phyloP scores from a whole-genome alignment of 169 alveolate species.

The Cryptosporidium felis region DNA sequence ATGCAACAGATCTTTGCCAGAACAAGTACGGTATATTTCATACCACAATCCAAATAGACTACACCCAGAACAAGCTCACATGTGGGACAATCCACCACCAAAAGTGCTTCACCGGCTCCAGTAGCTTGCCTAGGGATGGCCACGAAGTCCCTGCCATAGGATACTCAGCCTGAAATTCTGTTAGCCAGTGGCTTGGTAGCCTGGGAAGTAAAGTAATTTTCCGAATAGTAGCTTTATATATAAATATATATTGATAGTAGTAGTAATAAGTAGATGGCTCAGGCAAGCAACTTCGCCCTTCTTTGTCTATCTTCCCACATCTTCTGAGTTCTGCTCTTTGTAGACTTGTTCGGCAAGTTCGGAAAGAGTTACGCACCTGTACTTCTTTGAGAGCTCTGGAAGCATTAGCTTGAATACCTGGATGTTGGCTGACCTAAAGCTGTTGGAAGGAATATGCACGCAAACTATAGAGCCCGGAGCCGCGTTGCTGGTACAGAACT shows the following conservation, averaged over 20 bases:
- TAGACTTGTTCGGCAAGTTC: slow-evolving; percentile 31
- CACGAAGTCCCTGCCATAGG: background rate
- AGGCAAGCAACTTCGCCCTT: too few species aligned
- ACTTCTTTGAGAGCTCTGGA: slow-evolving; percentile 54
- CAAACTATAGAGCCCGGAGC: slow-evolving; percentile 73
- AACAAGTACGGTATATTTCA: slow-evolving; percentile 84
- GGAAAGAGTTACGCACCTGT: slow-evolving; percentile 69
- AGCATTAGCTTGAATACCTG: slow-evolving; percentile 48
- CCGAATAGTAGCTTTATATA: background rate
- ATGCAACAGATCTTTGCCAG: slow-evolving; percentile 84
- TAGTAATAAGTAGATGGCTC: too few species aligned
- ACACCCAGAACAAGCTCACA: slow-evolving; percentile 76
- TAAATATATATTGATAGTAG: background rate
- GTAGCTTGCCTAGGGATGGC: background rate
- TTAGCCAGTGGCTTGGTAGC: background rate
- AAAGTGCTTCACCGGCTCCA: slow-evolving; percentile 75
- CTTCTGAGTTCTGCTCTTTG: background rate
- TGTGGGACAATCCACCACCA: slow-evolving; percentile 85
- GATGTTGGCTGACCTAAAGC: slow-evolving; percentile 60
- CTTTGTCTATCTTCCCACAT: too few species aligned
- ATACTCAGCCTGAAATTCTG: background rate
- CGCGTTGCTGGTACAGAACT: slow-evolving; percentile 63
- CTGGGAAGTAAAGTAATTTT: background rate
- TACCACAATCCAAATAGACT: slow-evolving; percentile 88
- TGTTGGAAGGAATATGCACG: slow-evolving; percentile 67